Base-by-base conservation (phyloP, 495 filamentous ascomycete genomes). In the Extremus antarcticus region DNA sequence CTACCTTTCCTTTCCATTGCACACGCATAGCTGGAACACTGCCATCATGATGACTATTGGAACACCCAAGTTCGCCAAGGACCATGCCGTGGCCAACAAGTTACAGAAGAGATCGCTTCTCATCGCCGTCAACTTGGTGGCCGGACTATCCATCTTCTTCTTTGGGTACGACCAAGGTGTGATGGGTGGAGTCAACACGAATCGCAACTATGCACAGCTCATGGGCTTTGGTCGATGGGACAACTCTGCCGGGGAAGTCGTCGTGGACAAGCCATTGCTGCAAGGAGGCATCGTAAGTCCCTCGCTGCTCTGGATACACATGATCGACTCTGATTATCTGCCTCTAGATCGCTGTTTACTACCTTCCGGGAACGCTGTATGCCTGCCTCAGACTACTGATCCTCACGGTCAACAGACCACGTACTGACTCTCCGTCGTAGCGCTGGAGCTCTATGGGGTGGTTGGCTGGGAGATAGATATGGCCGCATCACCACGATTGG, bases 161-260 rank as follows among this genome's bases (percentile, higher is more conserved):
- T 79, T 80, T 45, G 79, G 78, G 50, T 85, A 84, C 65, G 81
- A 84, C 55, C 81, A 84, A 63, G 84, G 85, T 54, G 79, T 19
- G 75, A 88, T 87, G 82, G 78, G 80, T 19, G 84, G 85, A 46
- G 85, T 88, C 8, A 87, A 87, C 65, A 81, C 77, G 47, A 72
- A 78, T 25, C 73, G 76, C 35, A 67, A 85, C 57, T 87, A 87
- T 62, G 78, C 81, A 57, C 71, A 80, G 10, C 69, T 78, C 13
- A 86, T 87, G 83, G 73, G 74, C 32, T 81, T 86, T 58, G 84
- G 83, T 2, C 73, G 84, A 51, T 75, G 73, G 4, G 70, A 80
- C 39, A 70, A 73, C 32, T 68, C 71, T 3, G 63, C 65, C 9
- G 63, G 65, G 1, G 73, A 75, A 0, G 75, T 83, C 21, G 3